Evolutionary conservation across 257 asterid species (phyloP).

Genomic region (Nicotiana attenuata): DNA sequence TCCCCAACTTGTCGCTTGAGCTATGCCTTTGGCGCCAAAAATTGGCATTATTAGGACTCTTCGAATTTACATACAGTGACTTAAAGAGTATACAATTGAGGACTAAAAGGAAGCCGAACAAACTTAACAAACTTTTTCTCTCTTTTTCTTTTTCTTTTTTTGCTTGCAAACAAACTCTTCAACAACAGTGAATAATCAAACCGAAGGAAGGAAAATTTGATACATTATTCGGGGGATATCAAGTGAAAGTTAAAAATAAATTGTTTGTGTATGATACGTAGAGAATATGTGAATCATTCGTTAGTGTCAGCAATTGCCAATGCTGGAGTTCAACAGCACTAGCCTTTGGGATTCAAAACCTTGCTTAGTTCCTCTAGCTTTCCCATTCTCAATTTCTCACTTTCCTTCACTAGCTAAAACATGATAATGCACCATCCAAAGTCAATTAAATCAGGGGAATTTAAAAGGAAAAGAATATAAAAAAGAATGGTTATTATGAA

Average conservation of each 20-base stretch:
- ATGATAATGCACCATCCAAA: not conserved
- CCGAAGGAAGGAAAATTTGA: not conserved
- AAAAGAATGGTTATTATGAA: not conserved
- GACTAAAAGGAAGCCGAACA: not conserved
- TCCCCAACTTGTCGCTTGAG: not conserved
- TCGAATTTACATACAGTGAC: not conserved
- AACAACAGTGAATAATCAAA: not conserved
- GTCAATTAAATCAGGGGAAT: not conserved
- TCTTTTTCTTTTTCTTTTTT: not conserved
- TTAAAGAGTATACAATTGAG: not conserved
- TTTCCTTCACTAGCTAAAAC: conserved; percentile 61
- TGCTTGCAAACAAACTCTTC: not conserved
- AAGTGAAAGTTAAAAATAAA: not conserved
- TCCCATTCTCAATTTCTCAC: conserved; percentile 69
- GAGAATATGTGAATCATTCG: not conserved
- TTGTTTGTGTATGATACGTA: not conserved
- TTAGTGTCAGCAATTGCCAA: not conserved
- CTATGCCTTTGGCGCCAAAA: not conserved
- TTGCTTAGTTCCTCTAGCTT: conserved; percentile 80
- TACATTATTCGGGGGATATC: not conserved
- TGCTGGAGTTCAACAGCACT: not conserved
- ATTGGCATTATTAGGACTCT: not conserved
- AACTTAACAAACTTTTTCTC: not conserved
- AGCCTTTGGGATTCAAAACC: conserved; percentile 41
- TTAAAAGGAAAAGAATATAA: not conserved